Percentiles rank a stretch among this genome's conserved stretches.
These are phyloP conservation scores for Dictyostelium intermedium DNA, from an alignment of 78 protist species.

Conservation along the genomic window DNA sequence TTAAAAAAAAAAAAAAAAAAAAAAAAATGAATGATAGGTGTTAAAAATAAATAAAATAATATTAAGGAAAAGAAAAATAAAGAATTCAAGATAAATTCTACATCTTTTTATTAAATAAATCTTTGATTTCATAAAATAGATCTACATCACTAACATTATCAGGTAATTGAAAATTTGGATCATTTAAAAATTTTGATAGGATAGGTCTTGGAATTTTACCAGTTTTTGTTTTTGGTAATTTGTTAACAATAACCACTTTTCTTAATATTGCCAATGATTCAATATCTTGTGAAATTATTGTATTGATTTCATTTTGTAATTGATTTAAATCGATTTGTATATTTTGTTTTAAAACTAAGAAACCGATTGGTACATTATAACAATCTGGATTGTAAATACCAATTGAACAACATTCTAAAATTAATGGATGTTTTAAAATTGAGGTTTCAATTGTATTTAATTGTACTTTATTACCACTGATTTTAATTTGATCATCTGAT, in stretches of 20 bases:
- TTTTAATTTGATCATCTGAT: conserved; percentile 91
- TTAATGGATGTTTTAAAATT: conserved; percentile 68
- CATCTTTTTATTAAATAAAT: no score
- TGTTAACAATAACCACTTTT: background rate
- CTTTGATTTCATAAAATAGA: background rate
- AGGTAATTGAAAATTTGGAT: background rate
- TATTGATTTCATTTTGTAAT: background rate
- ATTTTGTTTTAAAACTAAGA: background rate
- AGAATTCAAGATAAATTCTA: no score
- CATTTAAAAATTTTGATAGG: background rate
- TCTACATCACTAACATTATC: background rate
- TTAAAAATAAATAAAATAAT: no score
- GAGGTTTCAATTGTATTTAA: conserved; percentile 88
- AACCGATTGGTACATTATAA: background rate
- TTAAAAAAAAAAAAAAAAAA: no score
- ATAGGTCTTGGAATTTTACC: background rate
- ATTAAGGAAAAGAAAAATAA: no score
- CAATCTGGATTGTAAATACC: background rate
- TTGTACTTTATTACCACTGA: conserved; percentile 88
- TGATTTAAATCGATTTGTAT: background rate
- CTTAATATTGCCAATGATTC: background rate
- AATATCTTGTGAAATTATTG: background rate
- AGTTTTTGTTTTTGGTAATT: background rate
- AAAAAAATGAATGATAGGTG: no score
- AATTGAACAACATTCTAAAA: conserved; percentile 1